Base-by-base conservation (phyloP, 768 basidiomycete genomes). In the Paxillus ammoniavirescens region DNA sequence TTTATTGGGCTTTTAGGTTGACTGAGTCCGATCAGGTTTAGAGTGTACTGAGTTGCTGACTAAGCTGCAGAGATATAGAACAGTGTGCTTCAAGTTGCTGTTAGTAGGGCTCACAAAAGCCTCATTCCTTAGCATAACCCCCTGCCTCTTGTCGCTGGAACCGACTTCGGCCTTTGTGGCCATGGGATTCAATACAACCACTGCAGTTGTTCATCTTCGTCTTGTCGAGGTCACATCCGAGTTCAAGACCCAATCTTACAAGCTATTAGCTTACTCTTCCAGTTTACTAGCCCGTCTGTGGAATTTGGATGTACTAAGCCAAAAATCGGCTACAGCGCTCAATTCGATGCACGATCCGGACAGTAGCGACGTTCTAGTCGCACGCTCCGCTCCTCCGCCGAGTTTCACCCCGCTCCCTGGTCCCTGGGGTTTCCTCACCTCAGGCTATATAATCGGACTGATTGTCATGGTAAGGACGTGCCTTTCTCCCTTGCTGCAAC, bases 401-500 rank as follows among this genome's bases (percentile, higher is more conserved):
- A 30, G 18, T 35, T 54, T 52, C 55, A 55, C 43, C 47, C 41
- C 68, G 54, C 60, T 84, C 42, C 83, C 85, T 0, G 84, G 83
- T 0, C 86, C 84, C 1, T 86, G 82, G 79, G 83, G 77, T 0
- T 91, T 91, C 73, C 74, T 89, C 52, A 86, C 84, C 0, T 89
- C 87, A 14, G 80, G 84, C 2, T 91, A 91, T 65, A 81, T 86
- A 58, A 56, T 87, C 36, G 87, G 83, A 0, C 67, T 91, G 45
- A 68, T 89, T 57, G 59, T 83, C 31, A 82, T 89, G 82, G 88
- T 87, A 57, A 75, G 67, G 8, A 1, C 36, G 9, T 36, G 8
- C 23, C 2, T 18, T 21, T 35, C 17, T 46, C 37, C 42, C 31
- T 15, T 18, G 3, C 41, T 45, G 10, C 28, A 13, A 38, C 13